Evolutionary conservation across 2,329 filamentous ascomycete species (phyloP).

Genomic region (Fusarium coffeatum): DNA sequence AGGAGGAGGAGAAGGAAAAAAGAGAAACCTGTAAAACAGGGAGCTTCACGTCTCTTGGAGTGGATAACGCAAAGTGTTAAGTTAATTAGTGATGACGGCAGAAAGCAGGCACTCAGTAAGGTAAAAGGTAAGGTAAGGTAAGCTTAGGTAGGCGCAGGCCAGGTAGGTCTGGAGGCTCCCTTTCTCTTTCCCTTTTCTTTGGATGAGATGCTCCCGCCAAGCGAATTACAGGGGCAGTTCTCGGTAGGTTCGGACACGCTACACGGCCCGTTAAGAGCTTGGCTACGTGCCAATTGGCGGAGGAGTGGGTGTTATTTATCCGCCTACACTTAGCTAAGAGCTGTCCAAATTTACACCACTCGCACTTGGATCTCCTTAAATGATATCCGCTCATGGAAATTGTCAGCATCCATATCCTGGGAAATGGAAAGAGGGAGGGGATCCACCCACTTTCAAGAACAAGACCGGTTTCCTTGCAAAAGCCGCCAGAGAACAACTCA

Average conservation of each 20-base stretch:
- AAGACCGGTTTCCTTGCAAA: conserved; percentile 38
- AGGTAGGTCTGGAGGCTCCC: conserved; percentile 20
- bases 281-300: conserved; percentile 18
- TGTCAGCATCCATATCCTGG: conserved; percentile 35
- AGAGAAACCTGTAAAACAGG: conserved; percentile 14
- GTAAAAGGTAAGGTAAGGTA: conserved; percentile 1
- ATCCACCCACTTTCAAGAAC: conserved; percentile 44
- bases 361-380: conserved; percentile 25
- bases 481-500: conserved; percentile 32
- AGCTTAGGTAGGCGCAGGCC: conserved; percentile 6
- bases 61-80: conserved; percentile 20
- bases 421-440: conserved; percentile 22
- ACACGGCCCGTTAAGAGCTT: conserved; percentile 35
- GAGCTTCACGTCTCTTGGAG: conserved; percentile 12
- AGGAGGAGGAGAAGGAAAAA: conserved; percentile 32
- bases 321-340: background rate
- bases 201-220: conserved; percentile 42
- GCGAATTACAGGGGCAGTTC: conserved; percentile 35
- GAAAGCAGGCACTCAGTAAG: conserved; percentile 16
- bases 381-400: conserved; percentile 41
- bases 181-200: conserved; percentile 32
- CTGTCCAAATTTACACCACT: conserved; percentile 28
- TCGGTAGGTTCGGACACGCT: conserved; percentile 45
- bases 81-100: conserved; percentile 34
- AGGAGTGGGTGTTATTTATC: conserved; percentile 14